Evolutionary conservation across 139 green algal genomes (phyloP).

Genomic region (Asterochloris sp.): DNA sequence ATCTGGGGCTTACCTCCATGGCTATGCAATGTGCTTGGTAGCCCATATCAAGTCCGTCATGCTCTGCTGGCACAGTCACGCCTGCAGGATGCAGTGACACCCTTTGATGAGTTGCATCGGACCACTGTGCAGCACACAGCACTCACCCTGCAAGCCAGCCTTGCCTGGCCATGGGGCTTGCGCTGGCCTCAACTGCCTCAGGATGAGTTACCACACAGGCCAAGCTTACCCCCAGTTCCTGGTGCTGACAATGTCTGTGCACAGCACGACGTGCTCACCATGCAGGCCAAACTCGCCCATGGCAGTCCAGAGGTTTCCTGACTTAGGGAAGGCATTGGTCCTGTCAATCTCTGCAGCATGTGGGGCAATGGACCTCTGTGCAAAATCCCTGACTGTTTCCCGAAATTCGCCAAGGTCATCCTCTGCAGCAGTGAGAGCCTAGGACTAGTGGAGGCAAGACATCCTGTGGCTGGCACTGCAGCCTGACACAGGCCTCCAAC

Average conservation of each 20-base stretch:
- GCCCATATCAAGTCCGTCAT: conserved; percentile 82
- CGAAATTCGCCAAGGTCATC: conserved; percentile 52
- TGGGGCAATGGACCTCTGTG: conserved; percentile 60
- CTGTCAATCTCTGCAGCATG: conserved; percentile 76
- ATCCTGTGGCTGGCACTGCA: too few relatives aligned
- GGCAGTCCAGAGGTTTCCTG: conserved; percentile 77
- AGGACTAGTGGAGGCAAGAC: neutral
- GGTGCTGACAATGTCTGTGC: neutral
- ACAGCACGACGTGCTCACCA: conserved; percentile 30
- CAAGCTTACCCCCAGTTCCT: too few relatives aligned
- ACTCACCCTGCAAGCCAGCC: too few relatives aligned
- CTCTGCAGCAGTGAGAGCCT: neutral
- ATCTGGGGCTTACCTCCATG: conserved; percentile 70
- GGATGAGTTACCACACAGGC: too few relatives aligned
- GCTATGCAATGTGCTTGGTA: conserved; percentile 84
- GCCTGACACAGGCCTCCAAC: too few relatives aligned
- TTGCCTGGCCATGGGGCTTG: too few relatives aligned
- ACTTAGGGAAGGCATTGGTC: conserved; percentile 72
- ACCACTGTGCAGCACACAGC: too few relatives aligned
- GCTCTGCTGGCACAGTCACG: conserved; percentile 71
- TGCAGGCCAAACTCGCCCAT: conserved; percentile 86
- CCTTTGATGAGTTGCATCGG: too few relatives aligned
- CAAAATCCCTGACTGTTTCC: conserved; percentile 61
- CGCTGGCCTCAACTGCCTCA: too few relatives aligned
- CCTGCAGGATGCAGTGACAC: conserved; percentile 18